Conservation (phyloP, 2,329 filamentous ascomycete species). For the Mycogone perniciosa region DNA sequence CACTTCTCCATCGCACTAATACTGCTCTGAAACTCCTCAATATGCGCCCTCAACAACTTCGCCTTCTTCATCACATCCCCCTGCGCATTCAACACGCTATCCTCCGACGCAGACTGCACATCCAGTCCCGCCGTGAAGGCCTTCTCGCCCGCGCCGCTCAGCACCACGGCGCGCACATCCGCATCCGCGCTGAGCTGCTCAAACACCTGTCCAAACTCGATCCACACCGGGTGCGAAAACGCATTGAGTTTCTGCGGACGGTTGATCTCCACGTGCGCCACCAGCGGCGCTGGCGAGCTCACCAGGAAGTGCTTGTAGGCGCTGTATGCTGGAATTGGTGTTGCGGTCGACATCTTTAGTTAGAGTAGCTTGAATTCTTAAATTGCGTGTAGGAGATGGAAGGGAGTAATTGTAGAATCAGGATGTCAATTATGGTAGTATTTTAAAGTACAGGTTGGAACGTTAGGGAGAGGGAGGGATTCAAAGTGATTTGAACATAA, state of each 20-base stretch:
- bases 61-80: constrained; percentile 61
- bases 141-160: constrained; percentile 73
- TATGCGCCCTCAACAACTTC: constrained; percentile 55
- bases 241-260: constrained; percentile 81
- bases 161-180: constrained; percentile 67
- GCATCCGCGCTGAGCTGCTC: constrained; percentile 63
- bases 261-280: constrained; percentile 91
- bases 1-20: constrained; percentile 74
- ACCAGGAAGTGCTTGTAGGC: constrained; percentile 64
- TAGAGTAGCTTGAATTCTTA: not conserved
- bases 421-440: no score
- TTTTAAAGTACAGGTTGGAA: no score
- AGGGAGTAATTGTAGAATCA: no score
- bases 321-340: constrained; percentile 33
- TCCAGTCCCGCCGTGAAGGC: constrained; percentile 87
- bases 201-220: constrained; percentile 71
- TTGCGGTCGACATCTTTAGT: constrained; percentile 8
- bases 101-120: constrained; percentile 61
- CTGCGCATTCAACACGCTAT: constrained; percentile 34
- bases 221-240: constrained; percentile 80
- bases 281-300: constrained; percentile 62
- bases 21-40: constrained; percentile 74
- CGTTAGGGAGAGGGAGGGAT: no score
- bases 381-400: not conserved
- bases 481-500: no score